A percentile compares a stretch with the other conserved stretches of the same genome.
phyloP scores from a whole-genome alignment of 2,329 filamentous ascomycete genomes.

The Aspergillus sp. region DNA sequence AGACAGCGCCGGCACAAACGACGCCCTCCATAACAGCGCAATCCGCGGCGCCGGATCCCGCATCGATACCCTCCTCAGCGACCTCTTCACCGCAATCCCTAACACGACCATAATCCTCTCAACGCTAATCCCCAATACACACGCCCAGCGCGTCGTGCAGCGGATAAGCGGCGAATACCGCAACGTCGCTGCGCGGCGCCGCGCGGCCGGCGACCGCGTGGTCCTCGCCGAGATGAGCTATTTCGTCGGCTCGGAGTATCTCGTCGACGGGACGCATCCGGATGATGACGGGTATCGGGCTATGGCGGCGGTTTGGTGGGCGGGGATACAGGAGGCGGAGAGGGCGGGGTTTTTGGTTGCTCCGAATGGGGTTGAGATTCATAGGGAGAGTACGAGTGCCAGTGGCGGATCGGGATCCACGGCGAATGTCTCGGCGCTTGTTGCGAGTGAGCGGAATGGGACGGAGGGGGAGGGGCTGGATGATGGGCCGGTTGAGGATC shows the following conservation, averaged over 20 bases:
- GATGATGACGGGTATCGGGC: constrained; percentile 29
- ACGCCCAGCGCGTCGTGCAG: constrained; percentile 7
- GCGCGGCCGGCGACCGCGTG: constrained; percentile 24
- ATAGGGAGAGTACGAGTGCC: background rate
- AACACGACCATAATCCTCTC: constrained; percentile 39
- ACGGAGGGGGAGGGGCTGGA: background rate
- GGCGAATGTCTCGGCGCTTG: background rate
- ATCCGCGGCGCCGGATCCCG: constrained; percentile 26
- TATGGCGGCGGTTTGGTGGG: constrained; percentile 37
- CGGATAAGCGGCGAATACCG: constrained; percentile 33
- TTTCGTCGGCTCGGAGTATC: constrained; percentile 22
- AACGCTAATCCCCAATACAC: constrained; percentile 34
- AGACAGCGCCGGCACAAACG: constrained; percentile 38
- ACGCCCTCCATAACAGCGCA: constrained; percentile 31
- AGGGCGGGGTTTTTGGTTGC: constrained; percentile 3
- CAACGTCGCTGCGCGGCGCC: constrained; percentile 27
- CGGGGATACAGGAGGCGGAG: constrained; percentile 27
- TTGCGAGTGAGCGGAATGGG: background rate
- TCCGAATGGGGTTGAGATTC: background rate
- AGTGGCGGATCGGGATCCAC: background rate
- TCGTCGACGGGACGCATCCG: constrained; percentile 31
- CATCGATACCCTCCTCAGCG: constrained; percentile 31
- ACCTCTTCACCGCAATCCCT: constrained; percentile 29
- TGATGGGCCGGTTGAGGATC: constrained; percentile 14
- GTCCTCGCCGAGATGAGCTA: constrained; percentile 34